Evolutionary conservation across 2,329 filamentous ascomycete species (phyloP).

Genomic region (Fusarium torulosum): DNA sequence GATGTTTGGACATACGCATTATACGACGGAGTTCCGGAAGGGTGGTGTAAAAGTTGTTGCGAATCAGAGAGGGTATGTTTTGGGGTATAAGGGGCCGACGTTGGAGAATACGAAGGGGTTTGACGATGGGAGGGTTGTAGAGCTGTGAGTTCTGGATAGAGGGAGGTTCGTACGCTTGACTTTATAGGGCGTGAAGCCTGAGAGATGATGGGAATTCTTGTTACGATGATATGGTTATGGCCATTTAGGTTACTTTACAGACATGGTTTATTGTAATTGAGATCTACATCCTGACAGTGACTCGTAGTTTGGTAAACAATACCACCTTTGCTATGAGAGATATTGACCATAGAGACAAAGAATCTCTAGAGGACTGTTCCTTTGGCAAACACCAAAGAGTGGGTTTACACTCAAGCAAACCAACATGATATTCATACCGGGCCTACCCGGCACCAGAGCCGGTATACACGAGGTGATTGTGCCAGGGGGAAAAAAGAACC

Average conservation of each 20-base stretch:
- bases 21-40: constrained; percentile 53
- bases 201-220: background rate
- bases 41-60: constrained; percentile 56
- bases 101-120: constrained; percentile 45
- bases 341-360: background rate
- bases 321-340: no score
- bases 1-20: constrained; percentile 65
- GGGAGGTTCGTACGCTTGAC: background rate
- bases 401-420: background rate
- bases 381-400: background rate
- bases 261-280: background rate
- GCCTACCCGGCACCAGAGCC: background rate
- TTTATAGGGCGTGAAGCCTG: background rate
- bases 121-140: constrained; percentile 43
- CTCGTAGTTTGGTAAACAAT: no score
- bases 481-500: background rate
- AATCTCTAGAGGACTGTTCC: background rate
- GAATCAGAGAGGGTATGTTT: constrained; percentile 61
- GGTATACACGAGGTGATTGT: background rate
- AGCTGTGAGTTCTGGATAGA: constrained; percentile 25
- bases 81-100: constrained; percentile 44
- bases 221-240: background rate
- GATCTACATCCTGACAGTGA: no score
- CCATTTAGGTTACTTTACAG: background rate
- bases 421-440: background rate